A percentile compares a stretch with the other conserved stretches of the same genome.
These are phyloP conservation scores for Peribolospora kevripleyi DNA, from an alignment of 768 basidiomycete genomes.

Conservation along the genomic window DNA sequence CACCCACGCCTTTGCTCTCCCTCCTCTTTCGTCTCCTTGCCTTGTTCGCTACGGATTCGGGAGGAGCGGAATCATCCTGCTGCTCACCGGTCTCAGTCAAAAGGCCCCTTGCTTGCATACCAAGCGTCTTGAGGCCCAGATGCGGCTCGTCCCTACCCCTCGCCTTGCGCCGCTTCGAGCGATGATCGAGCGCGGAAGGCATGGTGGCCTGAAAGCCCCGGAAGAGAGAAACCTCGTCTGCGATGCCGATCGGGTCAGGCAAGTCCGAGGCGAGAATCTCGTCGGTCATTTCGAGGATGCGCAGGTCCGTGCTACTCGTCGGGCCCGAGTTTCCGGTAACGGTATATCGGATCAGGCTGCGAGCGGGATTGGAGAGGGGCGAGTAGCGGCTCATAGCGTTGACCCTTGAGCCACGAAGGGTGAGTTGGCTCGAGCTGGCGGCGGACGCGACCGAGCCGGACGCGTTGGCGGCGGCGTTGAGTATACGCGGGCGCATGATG, in stretches of 20 bases:
- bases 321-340: neutral
- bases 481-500: neutral
- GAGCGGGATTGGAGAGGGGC: neutral
- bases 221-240: constrained; percentile 40
- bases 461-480: neutral
- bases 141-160: constrained; percentile 21
- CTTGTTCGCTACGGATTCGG: constrained; percentile 17
- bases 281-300: constrained; percentile 10
- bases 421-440: neutral
- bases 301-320: neutral
- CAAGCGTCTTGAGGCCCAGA: constrained; percentile 54
- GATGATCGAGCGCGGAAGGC: constrained; percentile 58
- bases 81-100: constrained; percentile 28
- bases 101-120: constrained; percentile 52
- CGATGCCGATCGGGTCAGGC: constrained; percentile 2
- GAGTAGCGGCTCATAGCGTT: neutral
- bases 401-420: neutral
- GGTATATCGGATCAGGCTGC: neutral
- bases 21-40: constrained; percentile 36
- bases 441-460: no score
- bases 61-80: constrained; percentile 9
- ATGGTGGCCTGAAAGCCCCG: constrained; percentile 88
- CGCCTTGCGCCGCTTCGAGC: constrained; percentile 37
- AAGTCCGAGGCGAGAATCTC: constrained; percentile 9
- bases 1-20: constrained; percentile 3